A percentile compares a stretch with the other conserved stretches of the same genome.
phyloP scores from a whole-genome alignment of 2,329 filamentous ascomycete genomes.

The Aureobasidium sp. region DNA sequence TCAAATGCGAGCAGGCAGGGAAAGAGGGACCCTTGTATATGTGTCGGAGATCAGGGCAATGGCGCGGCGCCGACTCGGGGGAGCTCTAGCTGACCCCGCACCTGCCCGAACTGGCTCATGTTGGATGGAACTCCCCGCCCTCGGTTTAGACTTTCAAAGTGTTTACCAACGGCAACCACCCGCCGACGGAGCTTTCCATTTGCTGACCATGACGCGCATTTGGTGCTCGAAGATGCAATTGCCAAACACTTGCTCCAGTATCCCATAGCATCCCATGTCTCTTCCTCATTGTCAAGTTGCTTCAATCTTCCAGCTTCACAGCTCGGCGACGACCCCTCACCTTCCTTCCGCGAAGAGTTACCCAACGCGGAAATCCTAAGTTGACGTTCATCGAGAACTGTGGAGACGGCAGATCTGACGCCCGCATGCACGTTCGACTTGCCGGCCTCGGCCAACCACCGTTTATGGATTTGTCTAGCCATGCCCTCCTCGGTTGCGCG shows the following conservation, averaged over 20 bases:
- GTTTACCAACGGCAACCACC: neutral
- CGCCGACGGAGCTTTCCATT: neutral
- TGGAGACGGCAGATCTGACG: neutral
- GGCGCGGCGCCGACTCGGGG: neutral
- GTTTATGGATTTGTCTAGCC: slow-evolving; percentile 10
- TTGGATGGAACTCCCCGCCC: neutral
- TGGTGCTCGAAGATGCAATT: neutral
- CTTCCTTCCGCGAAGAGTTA: neutral
- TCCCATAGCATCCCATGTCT: no score
- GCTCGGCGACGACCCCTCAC: neutral
- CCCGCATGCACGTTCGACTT: neutral
- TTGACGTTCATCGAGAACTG: neutral
- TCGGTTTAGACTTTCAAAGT: slow-evolving; percentile 1
- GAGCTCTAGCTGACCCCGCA: neutral
- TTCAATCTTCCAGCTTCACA: neutral
- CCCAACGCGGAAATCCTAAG: neutral
- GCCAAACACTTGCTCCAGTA: neutral
- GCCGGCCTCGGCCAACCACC: slow-evolving; percentile 5
- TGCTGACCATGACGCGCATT: neutral
- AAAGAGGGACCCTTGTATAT: neutral
- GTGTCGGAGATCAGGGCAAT: neutral
- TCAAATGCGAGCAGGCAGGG: neutral
- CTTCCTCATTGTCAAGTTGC: neutral
- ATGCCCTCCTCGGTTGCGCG: neutral
- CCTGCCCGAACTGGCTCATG: neutral